Conservation (phyloP, 176 grass and related monocot genomes). For the Cenchrus purpureus region DNA sequence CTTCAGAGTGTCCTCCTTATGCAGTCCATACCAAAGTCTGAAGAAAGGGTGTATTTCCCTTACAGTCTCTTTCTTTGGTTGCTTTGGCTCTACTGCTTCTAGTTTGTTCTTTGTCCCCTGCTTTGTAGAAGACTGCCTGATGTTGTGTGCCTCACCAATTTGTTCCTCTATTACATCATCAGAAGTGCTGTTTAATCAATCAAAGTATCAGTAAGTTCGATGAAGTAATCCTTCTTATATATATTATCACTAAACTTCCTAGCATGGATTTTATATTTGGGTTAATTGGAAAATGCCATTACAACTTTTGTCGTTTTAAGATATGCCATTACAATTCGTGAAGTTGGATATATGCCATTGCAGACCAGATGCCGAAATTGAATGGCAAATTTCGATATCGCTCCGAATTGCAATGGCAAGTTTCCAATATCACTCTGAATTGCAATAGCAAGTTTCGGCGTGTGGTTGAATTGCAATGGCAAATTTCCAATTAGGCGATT, state of each 20-base stretch:
- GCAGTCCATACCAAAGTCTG: constrained; percentile 62
- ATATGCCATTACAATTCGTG: no score
- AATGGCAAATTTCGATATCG: no score
- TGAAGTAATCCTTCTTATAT: constrained; percentile 31
- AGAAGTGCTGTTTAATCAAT: constrained; percentile 45
- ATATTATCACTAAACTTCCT: constrained; percentile 28
- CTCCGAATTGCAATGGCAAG: no score
- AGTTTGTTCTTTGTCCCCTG: constrained; percentile 41
- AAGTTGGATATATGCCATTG: no score
- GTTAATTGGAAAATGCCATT: no score
- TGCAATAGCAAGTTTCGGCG: no score
- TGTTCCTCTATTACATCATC: constrained; percentile 30
- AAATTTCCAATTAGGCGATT: no score
- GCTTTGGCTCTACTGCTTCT: constrained; percentile 29
- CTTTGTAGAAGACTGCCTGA: constrained; percentile 24
- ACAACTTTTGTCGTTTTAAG: no score
- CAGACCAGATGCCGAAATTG: no score
- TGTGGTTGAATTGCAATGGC: no score
- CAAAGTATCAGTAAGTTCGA: constrained; percentile 36
- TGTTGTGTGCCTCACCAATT: constrained; percentile 13
- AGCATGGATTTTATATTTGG: background rate
- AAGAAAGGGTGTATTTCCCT: constrained; percentile 44
- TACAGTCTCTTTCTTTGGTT: constrained; percentile 20
- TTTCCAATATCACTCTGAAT: no score
- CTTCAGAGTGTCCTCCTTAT: constrained; percentile 58